Evolutionary conservation across 176 grass and related monocot species (phyloP), one percentile per base, ranked within the genome.

Genomic region (Ampelocalamus luodianensis): DNA sequence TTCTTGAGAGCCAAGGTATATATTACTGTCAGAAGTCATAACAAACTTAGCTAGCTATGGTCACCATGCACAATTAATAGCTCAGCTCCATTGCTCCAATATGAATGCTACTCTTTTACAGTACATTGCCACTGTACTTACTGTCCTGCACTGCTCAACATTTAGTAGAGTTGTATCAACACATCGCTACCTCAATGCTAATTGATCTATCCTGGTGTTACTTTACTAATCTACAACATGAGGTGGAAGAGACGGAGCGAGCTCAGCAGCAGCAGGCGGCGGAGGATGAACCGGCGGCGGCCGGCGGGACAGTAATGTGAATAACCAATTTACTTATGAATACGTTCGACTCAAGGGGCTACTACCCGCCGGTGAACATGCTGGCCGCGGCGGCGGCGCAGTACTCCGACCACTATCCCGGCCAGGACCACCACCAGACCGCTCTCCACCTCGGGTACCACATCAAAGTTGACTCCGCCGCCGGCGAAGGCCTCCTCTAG

Each of bases 381-480:
- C 36, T 97, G 83, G 86, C 81, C 4, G 48, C 78, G 17, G 64
- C 65, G 32, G 1, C 32, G 38, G 76, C 79, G 20, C 89, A 93
- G 54, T 90, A 96, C 67, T 64, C 81, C 22, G 76, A 89, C 16
- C 87, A 86, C 26, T 24, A 82, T 51, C 15, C 15, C 49, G 5
- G 15, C 15, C 49, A 51, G 49, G 49, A 51, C 43, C 83, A 86
- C 34, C 85, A 93, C 39, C 91, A 93, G 85, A 97, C 94, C 12
- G 87, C 94, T 5, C 94, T 97, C 63, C 91, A 97, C 82, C 91
- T 97, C 66, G 94, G 94, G 4, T 97, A 97, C 26, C 86, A 93
- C 67, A 79, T 97, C 51, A 93, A 97, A 72, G 74, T 72, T 45
- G 70, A 87, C 87, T 63, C 69, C 24, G 23, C 83, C 55, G 85